Conservation (phyloP, 441 rosid genomes). For the Adansonia grandidieri region DNA sequence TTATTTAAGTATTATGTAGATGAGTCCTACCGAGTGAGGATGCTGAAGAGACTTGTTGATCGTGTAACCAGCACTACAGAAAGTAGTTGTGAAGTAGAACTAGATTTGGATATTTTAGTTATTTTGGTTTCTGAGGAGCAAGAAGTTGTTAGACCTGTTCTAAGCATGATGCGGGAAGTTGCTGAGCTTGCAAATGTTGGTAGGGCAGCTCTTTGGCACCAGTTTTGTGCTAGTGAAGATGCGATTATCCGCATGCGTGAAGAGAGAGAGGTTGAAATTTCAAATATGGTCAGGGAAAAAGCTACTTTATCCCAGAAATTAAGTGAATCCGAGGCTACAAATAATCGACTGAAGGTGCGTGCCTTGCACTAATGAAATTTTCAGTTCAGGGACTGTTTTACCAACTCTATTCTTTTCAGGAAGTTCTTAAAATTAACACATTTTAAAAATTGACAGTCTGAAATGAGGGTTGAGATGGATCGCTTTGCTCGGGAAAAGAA, state of each 20-base stretch:
- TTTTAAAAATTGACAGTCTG: conserved; percentile 65
- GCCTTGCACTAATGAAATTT: conserved; percentile 25
- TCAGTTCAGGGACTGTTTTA: conserved; percentile 19
- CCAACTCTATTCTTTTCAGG: conserved; percentile 16
- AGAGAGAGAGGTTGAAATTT: conserved; percentile 71
- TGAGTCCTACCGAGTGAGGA: conserved; percentile 75
- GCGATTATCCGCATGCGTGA: conserved; percentile 72
- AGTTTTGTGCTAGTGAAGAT: conserved; percentile 81
- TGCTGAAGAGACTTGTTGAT: conserved; percentile 91
- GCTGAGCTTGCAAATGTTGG: conserved; percentile 95
- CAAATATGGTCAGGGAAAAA: conserved; percentile 72
- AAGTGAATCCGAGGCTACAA: conserved; percentile 76
- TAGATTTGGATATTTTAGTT: conserved; percentile 83
- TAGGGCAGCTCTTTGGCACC: conserved; percentile 98
- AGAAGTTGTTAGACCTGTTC: conserved; percentile 73
- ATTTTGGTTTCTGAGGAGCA: conserved; percentile 82
- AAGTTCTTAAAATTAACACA: conserved; percentile 29
- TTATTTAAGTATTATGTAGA: conserved; percentile 87
- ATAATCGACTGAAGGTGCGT: conserved; percentile 82
- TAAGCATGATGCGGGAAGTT: conserved; percentile 86
- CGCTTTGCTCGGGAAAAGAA: conserved; percentile 86
- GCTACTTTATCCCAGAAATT: conserved; percentile 61
- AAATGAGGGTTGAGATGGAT: conserved; percentile 88
- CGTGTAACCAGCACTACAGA: conserved; percentile 73
- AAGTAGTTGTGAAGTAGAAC: conserved; percentile 63